These are phyloP conservation scores for Eutypella sp. DNA, from an alignment of 2,329 filamentous ascomycete genomes.

Conservation along the genomic window DNA sequence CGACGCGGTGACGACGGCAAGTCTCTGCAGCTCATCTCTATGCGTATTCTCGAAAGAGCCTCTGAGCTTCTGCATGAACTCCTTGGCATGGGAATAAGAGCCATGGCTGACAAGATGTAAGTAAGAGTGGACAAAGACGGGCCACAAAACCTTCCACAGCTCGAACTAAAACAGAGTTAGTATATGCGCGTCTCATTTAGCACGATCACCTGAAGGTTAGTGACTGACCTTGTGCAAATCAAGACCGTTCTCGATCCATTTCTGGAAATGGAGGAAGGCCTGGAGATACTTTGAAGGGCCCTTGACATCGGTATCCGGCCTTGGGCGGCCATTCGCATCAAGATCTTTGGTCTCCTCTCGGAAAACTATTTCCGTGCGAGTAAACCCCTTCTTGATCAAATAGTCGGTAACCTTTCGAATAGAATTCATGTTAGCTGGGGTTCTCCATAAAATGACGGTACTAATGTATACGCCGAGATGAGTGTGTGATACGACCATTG, in stretches of 20 bases:
- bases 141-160: slow-evolving; percentile 83
- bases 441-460: neutral
- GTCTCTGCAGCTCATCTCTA: slow-evolving; percentile 69
- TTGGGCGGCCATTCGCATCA: slow-evolving; percentile 73
- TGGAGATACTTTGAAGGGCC: slow-evolving; percentile 74
- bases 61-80: slow-evolving; percentile 67
- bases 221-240: slow-evolving; percentile 80
- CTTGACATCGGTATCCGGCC: slow-evolving; percentile 60
- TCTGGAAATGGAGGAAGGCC: slow-evolving; percentile 67
- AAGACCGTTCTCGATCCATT: slow-evolving; percentile 87
- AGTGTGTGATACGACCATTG: neutral
- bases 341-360: slow-evolving; percentile 83
- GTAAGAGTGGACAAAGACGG: slow-evolving; percentile 89
- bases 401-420: slow-evolving; percentile 81
- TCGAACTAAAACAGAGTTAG: slow-evolving; percentile 58
- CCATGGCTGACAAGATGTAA: slow-evolving; percentile 71
- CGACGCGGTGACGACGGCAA: slow-evolving; percentile 70
- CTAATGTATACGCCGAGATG: neutral
- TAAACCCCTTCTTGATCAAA: slow-evolving; percentile 91
- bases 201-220: slow-evolving; percentile 10
- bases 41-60: slow-evolving; percentile 70
- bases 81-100: slow-evolving; percentile 66
- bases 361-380: slow-evolving; percentile 85
- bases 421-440: slow-evolving; percentile 10
- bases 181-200: too few species aligned